A percentile compares a stretch with the other conserved stretches of the same genome.
Conservation (phyloP, 106 monocot genomes). For the Dendrobium officinale region DNA sequence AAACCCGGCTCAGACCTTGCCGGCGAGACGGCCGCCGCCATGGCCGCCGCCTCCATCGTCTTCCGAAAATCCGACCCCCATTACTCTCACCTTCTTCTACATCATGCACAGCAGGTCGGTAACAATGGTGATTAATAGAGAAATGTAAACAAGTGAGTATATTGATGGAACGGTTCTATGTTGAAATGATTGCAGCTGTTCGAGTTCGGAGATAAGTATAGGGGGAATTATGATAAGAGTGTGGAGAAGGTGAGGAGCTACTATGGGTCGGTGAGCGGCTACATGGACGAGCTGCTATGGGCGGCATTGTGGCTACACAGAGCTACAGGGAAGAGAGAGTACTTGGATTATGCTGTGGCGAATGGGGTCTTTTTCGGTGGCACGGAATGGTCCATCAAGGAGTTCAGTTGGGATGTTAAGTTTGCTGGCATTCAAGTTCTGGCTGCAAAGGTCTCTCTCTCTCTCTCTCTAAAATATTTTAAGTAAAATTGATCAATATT, state of each 20-base stretch:
- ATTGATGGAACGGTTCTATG: too few species aligned
- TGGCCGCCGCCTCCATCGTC: slow-evolving; percentile 21
- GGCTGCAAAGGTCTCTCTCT: slow-evolving; percentile 18
- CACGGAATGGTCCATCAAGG: slow-evolving; percentile 40
- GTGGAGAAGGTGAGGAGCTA: slow-evolving; percentile 26
- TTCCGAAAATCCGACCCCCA: slow-evolving; percentile 14
- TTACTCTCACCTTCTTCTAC: slow-evolving; percentile 16
- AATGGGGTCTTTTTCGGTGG: slow-evolving; percentile 34
- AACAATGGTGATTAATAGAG: too few species aligned
- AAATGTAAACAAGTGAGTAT: too few species aligned
- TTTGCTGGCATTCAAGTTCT: slow-evolving; percentile 58
- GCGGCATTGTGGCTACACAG: slow-evolving; percentile 49
- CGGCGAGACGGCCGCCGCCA: slow-evolving; percentile 21
- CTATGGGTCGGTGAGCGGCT: slow-evolving; percentile 53
- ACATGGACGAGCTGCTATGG: slow-evolving; percentile 63
- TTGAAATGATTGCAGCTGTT: slow-evolving; percentile 24
- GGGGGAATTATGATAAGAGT: slow-evolving; percentile 44
- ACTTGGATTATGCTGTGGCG: slow-evolving; percentile 32
- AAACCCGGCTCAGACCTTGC: slow-evolving; percentile 23
- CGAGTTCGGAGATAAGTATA: slow-evolving; percentile 52
- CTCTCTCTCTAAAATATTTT: background rate
- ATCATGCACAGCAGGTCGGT: slow-evolving; percentile 20
- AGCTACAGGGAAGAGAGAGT: slow-evolving; percentile 15
- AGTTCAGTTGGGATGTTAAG: slow-evolving; percentile 82
- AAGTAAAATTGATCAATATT: too few species aligned